Evolutionary conservation across 306 rosid genomes (phyloP).

Genomic region (Abrus precatorius): DNA sequence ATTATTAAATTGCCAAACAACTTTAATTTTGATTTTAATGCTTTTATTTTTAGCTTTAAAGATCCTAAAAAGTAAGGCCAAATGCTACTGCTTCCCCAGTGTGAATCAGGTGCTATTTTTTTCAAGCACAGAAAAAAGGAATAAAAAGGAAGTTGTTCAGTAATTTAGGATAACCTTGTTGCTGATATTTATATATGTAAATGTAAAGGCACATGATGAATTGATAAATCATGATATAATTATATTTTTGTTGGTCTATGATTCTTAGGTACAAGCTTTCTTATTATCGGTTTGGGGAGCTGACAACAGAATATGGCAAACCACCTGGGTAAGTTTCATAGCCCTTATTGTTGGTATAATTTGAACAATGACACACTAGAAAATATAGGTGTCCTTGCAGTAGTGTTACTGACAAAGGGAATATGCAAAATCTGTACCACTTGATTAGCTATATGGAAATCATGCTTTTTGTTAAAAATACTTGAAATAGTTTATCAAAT

Average conservation of each 20-base stretch:
- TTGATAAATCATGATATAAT: not conserved
- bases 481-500: not conserved
- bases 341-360: slow-evolving; percentile 19
- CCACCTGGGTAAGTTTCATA: slow-evolving; percentile 87
- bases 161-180: slow-evolving; percentile 2
- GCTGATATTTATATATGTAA: not conserved
- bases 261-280: slow-evolving; percentile 87
- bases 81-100: slow-evolving; percentile 12
- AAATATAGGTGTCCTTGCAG: slow-evolving; percentile 24
- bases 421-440: slow-evolving; percentile 13
- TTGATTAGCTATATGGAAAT: slow-evolving; percentile 18
- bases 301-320: slow-evolving; percentile 96
- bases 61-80: not conserved
- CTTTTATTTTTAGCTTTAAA: not conserved
- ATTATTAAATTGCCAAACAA: not conserved
- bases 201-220: slow-evolving; percentile 6
- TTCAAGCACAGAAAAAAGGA: not conserved
- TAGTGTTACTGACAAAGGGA: slow-evolving; percentile 2
- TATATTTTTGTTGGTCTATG: slow-evolving; percentile 35
- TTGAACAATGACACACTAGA: not conserved
- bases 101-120: not conserved
- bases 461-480: not conserved
- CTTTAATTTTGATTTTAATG: not conserved
- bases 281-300: slow-evolving; percentile 97
- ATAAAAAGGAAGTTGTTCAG: not conserved